Base-by-base conservation (phyloP, 192 early-diverging fungal species). In the Rhizophagus clarus region DNA sequence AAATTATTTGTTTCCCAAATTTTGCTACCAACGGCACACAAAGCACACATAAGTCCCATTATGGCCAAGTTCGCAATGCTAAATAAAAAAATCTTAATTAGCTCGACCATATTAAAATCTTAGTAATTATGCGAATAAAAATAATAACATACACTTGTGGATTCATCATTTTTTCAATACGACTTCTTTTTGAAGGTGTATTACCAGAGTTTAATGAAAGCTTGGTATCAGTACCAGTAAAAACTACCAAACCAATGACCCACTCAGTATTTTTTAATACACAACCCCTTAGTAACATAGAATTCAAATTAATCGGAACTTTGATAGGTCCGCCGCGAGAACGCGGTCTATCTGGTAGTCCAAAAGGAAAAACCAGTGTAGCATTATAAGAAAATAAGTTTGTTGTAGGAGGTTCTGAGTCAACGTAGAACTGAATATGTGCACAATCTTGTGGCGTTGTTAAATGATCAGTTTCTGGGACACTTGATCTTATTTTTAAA, bases 161-260 rank as follows among this genome's bases (percentile, higher is more conserved):
- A 81, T 94, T 95, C 80, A 95, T 90, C 80, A 89, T 85, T 66
- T 87, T 83, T 74, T 95, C 93, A 64, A 94, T 92, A 69, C 87
- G 82, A 73, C 87, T 88, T 31, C 91, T 87, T 77, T 94, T 95
- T 61, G 84, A 88, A 15, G 93, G 93, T 4, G 92, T 93, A 79
- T 82, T 82, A 29, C 93, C 92, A 11, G 91, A 91, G 76, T 95
- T 95, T 49, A 94, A 78, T 86, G 93, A 88, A 61, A 95, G 89
- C 80, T 95, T 95, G 17, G 93, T 94, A 49, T 95, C 94, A 72
- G 84, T 75, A 17, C 94, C 94, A 40, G 93, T 95, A 86, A 90
- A 95, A 29, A 93, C 71, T 2, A 91, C 92, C 24, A 92, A 71
- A 0, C 91, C 94, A 63, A 95, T 93, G 0, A 92, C 84, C 92